Evolutionary conservation across 495 filamentous ascomycete genomes (phyloP).

Genomic region (Penicillium pancosmium): DNA sequence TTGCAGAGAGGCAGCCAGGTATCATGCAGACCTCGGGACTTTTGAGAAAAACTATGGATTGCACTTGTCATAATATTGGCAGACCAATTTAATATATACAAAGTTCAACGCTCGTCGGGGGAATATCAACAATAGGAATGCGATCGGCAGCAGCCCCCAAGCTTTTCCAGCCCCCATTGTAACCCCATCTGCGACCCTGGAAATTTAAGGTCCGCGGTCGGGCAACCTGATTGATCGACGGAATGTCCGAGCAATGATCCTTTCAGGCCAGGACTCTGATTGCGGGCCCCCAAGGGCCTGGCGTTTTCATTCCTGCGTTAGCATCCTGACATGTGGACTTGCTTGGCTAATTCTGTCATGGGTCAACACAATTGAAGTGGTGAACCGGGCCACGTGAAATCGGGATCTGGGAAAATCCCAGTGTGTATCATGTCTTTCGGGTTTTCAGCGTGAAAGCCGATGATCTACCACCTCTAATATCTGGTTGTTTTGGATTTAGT

Average conservation of each 20-base stretch:
- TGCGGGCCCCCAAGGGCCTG: background rate
- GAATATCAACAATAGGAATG: constrained; percentile 6
- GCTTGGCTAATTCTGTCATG: background rate
- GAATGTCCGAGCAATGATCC: background rate
- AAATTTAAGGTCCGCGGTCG: constrained; percentile 6
- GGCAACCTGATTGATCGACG: constrained; percentile 6
- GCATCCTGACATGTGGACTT: background rate
- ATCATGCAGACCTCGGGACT: too few species aligned
- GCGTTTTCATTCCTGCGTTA: background rate
- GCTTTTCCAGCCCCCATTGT: constrained; percentile 10
- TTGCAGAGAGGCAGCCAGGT: background rate
- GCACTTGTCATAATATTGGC: too few species aligned
- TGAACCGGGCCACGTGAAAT: background rate
- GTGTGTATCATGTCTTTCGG: background rate
- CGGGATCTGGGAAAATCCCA: background rate
- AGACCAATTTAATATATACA: background rate
- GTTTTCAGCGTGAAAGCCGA: background rate
- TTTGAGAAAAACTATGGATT: too few species aligned
- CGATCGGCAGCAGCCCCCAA: constrained; percentile 13
- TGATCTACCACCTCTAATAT: background rate
- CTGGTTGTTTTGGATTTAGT: background rate
- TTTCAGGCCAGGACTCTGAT: constrained; percentile 1
- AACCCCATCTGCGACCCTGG: constrained; percentile 13
- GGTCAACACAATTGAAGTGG: background rate
- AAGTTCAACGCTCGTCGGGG: background rate